These are phyloP conservation scores for Phaseolus lunatus DNA, from an alignment of 306 rosid genomes.

Conservation along the genomic window DNA sequence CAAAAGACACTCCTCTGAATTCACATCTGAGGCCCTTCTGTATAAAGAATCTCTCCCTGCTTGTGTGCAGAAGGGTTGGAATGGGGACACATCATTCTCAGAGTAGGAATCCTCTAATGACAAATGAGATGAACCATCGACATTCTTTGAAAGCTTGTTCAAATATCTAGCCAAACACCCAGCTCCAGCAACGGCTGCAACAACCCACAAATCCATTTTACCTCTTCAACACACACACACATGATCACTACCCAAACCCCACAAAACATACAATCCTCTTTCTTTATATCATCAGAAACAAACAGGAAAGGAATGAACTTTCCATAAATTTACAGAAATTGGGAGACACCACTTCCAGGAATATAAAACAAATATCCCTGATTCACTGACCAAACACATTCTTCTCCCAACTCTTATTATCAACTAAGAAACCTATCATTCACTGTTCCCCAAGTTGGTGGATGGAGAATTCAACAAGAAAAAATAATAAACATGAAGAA, in stretches of 20 bases:
- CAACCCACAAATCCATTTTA: slow-evolving; percentile 85
- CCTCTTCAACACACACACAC: slow-evolving; percentile 36
- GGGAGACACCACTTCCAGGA: slow-evolving; percentile 5
- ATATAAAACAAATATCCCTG: slow-evolving; percentile 38
- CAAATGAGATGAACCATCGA: slow-evolving; percentile 42
- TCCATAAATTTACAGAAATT: slow-evolving; percentile 46
- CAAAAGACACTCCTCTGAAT: slow-evolving; percentile 44
- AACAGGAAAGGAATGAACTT: slow-evolving; percentile 31
- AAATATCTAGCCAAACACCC: slow-evolving; percentile 79
- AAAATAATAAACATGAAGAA: not conserved
- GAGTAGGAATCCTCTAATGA: slow-evolving; percentile 52
- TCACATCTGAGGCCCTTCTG: slow-evolving; percentile 46
- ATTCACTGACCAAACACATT: slow-evolving; percentile 27
- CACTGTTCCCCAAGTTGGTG: not conserved
- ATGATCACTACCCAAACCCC: slow-evolving; percentile 54
- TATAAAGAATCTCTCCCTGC: slow-evolving; percentile 32
- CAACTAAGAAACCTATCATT: slow-evolving; percentile 29
- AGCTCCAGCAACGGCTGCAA: slow-evolving; percentile 86
- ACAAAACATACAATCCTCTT: slow-evolving; percentile 45
- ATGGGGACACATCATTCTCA: slow-evolving; percentile 52
- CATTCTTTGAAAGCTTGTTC: slow-evolving; percentile 50
- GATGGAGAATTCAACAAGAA: not conserved
- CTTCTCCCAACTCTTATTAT: slow-evolving; percentile 29
- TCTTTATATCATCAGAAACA: slow-evolving; percentile 41
- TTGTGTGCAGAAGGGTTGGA: slow-evolving; percentile 36